Evolutionary conservation across 352 stramenopile species (phyloP), one percentile per base, ranked within the genome.

Genomic region (Phytophthora agathidicida): DNA sequence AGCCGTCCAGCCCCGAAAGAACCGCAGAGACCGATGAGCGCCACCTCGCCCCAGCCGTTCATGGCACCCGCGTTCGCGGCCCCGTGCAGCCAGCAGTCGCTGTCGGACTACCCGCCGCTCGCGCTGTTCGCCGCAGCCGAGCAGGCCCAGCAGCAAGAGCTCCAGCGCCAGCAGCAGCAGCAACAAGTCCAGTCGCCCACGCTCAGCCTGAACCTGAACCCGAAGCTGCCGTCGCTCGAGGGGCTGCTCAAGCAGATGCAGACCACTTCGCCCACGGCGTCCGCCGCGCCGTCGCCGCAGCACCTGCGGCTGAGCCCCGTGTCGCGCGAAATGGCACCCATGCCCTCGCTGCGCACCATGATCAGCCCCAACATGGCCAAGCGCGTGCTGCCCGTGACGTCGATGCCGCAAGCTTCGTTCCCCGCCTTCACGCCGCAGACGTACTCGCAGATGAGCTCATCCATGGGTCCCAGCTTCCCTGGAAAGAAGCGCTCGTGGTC

Each of bases 231-330:
- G 43, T 87, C 80, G 44, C 80, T 90, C 45, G 69, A 80, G 30
- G 77, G 80, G 0, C 56, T 90, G 31, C 75, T 90, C 17, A 88
- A 83, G 67, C 75, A 84, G 48, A 85, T 90, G 64, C 80, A 90
- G 65, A 71, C 53, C 38, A 50, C 41, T 2, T 71, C 68, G 36
- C 44, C 61, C 50, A 45, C 36, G 7, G 44, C 50, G 36, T 60
- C 60, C 3, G 36, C 35, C 10, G 7, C 37, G 3, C n/a, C 54
- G 32, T 60, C 39, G 28, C 36, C 55, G 46, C 49, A 52, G 22
- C 58, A 71, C 7, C 46, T 17, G 31, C 65, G 48, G 0, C 53
- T 73, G 16, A 81, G 71, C 42, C 71, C 71, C 6, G 43, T 71
- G 20, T 54, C 69, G 17, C 53, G 69, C n/a, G 47, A 62, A 10